Evolutionary conservation across 345 rosid genomes (phyloP).

Genomic region (Microcos paniculata): DNA sequence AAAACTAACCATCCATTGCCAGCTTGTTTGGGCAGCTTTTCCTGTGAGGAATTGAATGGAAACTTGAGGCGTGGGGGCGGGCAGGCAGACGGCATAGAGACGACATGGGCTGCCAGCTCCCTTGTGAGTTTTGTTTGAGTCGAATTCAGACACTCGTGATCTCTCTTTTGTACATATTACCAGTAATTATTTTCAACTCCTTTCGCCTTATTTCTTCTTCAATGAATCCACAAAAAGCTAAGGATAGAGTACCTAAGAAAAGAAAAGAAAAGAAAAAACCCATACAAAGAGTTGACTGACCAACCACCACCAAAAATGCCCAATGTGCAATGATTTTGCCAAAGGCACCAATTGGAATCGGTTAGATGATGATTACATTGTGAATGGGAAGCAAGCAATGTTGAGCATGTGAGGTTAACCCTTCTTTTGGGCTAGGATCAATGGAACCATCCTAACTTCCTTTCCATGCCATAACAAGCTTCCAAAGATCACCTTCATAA

Average conservation of each 20-base stretch:
- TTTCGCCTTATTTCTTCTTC: neutral
- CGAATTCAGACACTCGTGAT: neutral
- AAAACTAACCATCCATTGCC: neutral
- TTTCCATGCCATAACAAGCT: neutral
- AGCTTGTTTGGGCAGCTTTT: neutral
- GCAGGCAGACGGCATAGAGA: too few species aligned
- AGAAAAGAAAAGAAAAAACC: neutral
- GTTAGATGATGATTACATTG: conserved; percentile 1
- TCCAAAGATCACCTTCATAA: neutral
- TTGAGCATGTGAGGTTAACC: neutral
- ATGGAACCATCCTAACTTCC: neutral
- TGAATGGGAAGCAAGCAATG: neutral
- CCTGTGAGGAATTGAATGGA: neutral
- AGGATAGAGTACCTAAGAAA: neutral
- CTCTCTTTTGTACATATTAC: neutral
- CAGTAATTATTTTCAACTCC: neutral
- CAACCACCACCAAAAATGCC: neutral
- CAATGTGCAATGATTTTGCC: neutral
- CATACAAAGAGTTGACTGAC: neutral
- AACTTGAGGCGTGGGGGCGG: neutral
- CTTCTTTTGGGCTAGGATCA: neutral
- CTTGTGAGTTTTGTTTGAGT: neutral
- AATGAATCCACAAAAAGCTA: neutral
- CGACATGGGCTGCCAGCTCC: neutral
- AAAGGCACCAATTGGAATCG: neutral